Percentiles rank a stretch among this genome's conserved stretches.
Evolutionary conservation across 169 alveolate species (phyloP).

Genomic region (Neospora caninum): DNA sequence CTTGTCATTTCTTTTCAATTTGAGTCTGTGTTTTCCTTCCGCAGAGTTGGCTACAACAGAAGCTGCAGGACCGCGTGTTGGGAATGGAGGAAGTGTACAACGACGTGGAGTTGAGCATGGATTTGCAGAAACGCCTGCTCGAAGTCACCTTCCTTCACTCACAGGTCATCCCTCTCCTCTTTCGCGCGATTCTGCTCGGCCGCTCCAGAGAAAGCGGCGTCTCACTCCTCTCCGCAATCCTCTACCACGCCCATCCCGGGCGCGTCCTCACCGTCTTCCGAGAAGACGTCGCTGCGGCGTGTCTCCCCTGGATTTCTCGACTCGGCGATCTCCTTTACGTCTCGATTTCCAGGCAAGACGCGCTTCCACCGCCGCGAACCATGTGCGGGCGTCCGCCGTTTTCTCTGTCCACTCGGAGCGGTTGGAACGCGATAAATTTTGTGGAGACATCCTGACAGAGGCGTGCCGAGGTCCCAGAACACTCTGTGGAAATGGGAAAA

Average conservation of each 20-base stretch:
- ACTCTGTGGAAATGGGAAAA: too few species aligned
- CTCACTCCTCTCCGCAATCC: conserved; percentile 10
- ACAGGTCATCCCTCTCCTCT: not conserved
- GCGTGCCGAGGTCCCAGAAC: too few species aligned
- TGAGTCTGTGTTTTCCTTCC: not conserved
- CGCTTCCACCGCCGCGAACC: too few species aligned
- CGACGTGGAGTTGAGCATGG: not conserved
- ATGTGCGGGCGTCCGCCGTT: too few species aligned
- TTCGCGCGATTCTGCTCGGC: not conserved
- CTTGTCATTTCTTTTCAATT: not conserved
- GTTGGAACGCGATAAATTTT: too few species aligned
- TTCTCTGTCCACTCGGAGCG: too few species aligned
- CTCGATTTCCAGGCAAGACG: not conserved
- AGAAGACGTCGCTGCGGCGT: not conserved
- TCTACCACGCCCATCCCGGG: conserved; percentile 32
- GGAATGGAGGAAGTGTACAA: conserved; percentile 35
- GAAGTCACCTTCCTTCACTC: conserved; percentile 16
- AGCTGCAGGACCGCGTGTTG: conserved; percentile 27
- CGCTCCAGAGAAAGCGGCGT: conserved; percentile 25
- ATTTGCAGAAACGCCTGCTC: conserved; percentile 19
- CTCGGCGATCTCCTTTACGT: not conserved
- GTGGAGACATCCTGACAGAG: too few species aligned
- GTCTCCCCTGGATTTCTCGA: not conserved
- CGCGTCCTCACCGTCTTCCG: not conserved
- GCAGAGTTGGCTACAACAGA: conserved; percentile 25